phyloP scores from a whole-genome alignment of 352 stramenopile species.

The Globisporangium rhizosaccharum region DNA sequence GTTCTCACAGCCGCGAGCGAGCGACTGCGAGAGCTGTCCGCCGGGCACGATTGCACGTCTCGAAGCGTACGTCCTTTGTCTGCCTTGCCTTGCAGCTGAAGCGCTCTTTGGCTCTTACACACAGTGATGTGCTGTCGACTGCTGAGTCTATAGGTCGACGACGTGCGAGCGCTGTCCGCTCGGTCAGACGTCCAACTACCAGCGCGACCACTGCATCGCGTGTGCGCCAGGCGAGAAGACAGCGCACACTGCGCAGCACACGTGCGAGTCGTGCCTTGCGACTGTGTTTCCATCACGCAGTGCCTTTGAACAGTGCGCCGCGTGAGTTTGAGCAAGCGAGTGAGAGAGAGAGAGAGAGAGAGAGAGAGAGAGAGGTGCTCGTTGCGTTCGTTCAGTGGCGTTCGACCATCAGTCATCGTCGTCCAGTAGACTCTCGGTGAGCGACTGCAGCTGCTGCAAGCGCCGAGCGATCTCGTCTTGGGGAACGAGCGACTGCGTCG shows the following conservation, averaged over 20 bases:
- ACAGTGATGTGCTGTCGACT: not conserved
- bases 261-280: slow-evolving; percentile 35
- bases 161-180: slow-evolving; percentile 38
- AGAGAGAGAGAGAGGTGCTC: not conserved
- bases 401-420: slow-evolving; percentile 13
- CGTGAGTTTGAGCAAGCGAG: not conserved
- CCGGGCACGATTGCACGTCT: slow-evolving; percentile 44
- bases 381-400: not conserved
- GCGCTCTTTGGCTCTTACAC: not conserved
- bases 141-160: slow-evolving; percentile 18
- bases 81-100: not conserved
- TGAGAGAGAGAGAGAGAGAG: too few species aligned
- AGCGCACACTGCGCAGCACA: slow-evolving; percentile 30
- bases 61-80: slow-evolving; percentile 25
- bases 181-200: slow-evolving; percentile 42
- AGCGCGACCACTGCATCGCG: slow-evolving; percentile 46
- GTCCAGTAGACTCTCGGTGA: slow-evolving; percentile 51
- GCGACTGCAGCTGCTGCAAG: slow-evolving; percentile 44
- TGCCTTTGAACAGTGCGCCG: slow-evolving; percentile 11
- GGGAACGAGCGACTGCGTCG: not conserved
- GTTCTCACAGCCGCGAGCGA: slow-evolving; percentile 36
- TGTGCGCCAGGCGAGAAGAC: slow-evolving; percentile 41
- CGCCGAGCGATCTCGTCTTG: slow-evolving; percentile 28
- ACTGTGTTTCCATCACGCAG: slow-evolving; percentile 23
- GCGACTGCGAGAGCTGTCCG: slow-evolving; percentile 50